Conservation (phyloP, 225 moss, liverwort and hornwort species). For the Polytrichum commune region DNA sequence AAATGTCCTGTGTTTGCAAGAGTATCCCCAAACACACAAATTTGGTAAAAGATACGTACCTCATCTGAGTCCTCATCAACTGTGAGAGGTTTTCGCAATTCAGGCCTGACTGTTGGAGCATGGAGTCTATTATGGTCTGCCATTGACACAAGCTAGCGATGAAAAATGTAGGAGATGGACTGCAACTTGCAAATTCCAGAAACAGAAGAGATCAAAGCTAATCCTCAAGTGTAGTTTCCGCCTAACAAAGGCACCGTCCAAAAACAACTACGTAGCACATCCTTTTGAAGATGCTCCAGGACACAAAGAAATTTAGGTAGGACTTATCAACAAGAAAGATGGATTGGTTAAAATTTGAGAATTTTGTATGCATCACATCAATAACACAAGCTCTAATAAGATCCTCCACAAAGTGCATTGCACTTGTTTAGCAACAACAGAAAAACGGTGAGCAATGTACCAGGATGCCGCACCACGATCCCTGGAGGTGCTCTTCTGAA, state of each 20-base stretch:
- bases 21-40: too few species aligned
- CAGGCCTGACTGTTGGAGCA: conserved; percentile 28
- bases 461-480: conserved; percentile 46
- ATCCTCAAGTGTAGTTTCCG: neutral
- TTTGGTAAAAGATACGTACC: conserved; percentile 20
- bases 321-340: neutral
- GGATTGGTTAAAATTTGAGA: neutral
- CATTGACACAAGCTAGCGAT: neutral
- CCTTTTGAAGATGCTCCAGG: neutral
- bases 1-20: too few species aligned
- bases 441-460: conserved; percentile 9
- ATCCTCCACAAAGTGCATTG: neutral
- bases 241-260: neutral
- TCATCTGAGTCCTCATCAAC: conserved; percentile 46
- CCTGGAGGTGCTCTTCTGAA: conserved; percentile 72
- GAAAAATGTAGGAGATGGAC: neutral
- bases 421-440: neutral
- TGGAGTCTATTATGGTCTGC: conserved; percentile 20
- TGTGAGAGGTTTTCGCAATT: conserved; percentile 34
- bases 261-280: neutral
- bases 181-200: neutral
- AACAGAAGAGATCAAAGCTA: neutral
- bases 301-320: neutral
- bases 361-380: neutral
- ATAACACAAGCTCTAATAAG: neutral